Base-by-base conservation (phyloP, 257 asterid species). In the Buddleja alternifolia region DNA sequence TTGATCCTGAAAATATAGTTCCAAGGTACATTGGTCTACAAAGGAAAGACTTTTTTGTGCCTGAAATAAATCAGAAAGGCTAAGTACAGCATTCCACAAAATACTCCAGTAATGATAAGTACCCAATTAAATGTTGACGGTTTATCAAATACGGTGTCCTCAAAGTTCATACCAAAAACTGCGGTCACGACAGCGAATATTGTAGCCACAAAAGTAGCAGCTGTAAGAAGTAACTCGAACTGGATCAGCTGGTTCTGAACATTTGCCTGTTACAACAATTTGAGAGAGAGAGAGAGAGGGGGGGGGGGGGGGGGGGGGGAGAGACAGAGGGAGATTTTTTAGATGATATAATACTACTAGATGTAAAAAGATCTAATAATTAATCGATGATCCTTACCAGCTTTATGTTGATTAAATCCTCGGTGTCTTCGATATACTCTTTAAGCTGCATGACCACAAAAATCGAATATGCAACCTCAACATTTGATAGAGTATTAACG, bases 391-490 rank as follows among this genome's bases (percentile, higher is more conserved):
- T 61, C 34, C 69, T 74, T 87, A 94, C 99, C 90, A 91, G 92
- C 57, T 94, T 94, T 72, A 94, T 80, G 86, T 89, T 94, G 88
- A 94, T 91, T 19, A 94, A 82, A 82, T 91, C 99, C 88, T 94
- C 99, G 0, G 99, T 94, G 70, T 94, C 99, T 23, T 94, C 98
- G 25, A 94, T 94, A 54, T 94, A 94, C 75, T 94, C 99, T 80
- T 91, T 94, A 70, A 94, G 99, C 99, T 94, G 96, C 83, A 78
- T 19, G 8, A 12, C 50, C 63, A 73, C 5, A 55, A 45, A 66
- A 66, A 63, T 51, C 5, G 20, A 17, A 65, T 15, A 50, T 29
- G 56, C 57, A 60, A 64, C 14, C 36, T 40, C 65, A 50, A 53
- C 42, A 59, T 58, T 47, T 39, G 19, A 71, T 65, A 39, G 59